Evolutionary conservation across 345 rosid genomes (phyloP), one percentile per base, ranked within the genome.

Genomic region (Pistacia atlantica): DNA sequence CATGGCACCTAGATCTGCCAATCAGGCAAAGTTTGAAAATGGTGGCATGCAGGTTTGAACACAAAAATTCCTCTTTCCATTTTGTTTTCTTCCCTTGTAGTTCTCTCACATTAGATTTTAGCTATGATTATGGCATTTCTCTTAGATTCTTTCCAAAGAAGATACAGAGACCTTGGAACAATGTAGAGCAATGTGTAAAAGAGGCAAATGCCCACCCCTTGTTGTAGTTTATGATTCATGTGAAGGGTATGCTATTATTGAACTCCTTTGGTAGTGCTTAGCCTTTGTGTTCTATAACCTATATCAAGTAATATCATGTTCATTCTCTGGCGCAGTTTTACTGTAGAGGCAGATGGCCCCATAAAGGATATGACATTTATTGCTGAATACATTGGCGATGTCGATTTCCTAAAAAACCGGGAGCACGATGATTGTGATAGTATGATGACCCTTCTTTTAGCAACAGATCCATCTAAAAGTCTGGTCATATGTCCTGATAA

Each of bases 401-500:
- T 94, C 83, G 97, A 94, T 85, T 94, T 86, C 83, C 77, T 91
- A 66, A 83, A 80, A 75, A 92, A 89, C 80, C 85, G 97, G 46
- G 97, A 94, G 80, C 80, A 84, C 28, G 97, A 94, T 46, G 97
- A 92, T 70, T 90, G 98, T 72, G 98, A 94, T 79, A 90, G 95
- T 84, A 84, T 92, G 83, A 94, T 94, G 98, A 92, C 98, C 70
- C 95, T 94, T 67, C 93, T 94, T 75, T 76, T 86, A 72, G 86
- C 95, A 58, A 86, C 79, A 60, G 86, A 92, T 72, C 85, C 92
- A 71, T 91, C 86, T 45, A 85, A 82, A 75, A 83, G 90, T 80
- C 94, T 94, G 67, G 93, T 92, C 72, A 92, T 94, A 63, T 94
- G 97, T 78, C 95, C 97, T 20, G 97, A 94, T 80, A 90, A 87